Evolutionary conservation across 306 rosid species (phyloP).

Genomic region (Sindora glabra): DNA sequence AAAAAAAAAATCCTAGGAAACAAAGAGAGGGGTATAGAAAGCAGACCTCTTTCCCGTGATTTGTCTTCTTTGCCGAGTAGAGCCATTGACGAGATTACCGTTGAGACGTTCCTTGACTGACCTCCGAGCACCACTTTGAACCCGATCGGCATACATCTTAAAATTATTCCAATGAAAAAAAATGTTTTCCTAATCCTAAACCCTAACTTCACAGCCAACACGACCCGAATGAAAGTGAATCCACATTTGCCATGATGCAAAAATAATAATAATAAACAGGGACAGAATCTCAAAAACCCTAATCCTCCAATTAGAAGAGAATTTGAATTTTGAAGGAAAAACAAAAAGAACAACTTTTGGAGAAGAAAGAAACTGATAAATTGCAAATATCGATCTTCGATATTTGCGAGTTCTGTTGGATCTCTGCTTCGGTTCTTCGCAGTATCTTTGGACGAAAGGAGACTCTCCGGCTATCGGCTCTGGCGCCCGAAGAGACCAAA

Average conservation of each 20-base stretch:
- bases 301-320: background rate
- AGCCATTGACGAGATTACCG: slow-evolving; percentile 38
- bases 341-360: background rate
- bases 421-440: too few relatives aligned
- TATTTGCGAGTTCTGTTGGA: too few relatives aligned
- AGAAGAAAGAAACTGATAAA: too few relatives aligned
- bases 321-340: background rate
- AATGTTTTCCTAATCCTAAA: slow-evolving; percentile 26
- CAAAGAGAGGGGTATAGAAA: too few relatives aligned
- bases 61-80: slow-evolving; percentile 53
- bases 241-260: background rate
- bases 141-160: slow-evolving; percentile 93
- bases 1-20: too few relatives aligned
- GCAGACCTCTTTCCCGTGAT: slow-evolving; percentile 74
- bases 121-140: slow-evolving; percentile 58
- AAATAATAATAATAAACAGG: background rate
- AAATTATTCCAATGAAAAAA: background rate
- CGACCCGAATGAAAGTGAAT: background rate
- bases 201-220: slow-evolving; percentile 21
- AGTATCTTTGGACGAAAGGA: too few relatives aligned
- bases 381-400: too few relatives aligned
- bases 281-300: slow-evolving; percentile 21
- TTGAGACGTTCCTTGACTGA: slow-evolving; percentile 87
- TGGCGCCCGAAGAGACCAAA: too few relatives aligned
- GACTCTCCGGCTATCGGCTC: too few relatives aligned